These are phyloP conservation scores for Sporothrix dimorphospora DNA, from an alignment of 2,329 filamentous ascomycete genomes.

Conservation along the genomic window DNA sequence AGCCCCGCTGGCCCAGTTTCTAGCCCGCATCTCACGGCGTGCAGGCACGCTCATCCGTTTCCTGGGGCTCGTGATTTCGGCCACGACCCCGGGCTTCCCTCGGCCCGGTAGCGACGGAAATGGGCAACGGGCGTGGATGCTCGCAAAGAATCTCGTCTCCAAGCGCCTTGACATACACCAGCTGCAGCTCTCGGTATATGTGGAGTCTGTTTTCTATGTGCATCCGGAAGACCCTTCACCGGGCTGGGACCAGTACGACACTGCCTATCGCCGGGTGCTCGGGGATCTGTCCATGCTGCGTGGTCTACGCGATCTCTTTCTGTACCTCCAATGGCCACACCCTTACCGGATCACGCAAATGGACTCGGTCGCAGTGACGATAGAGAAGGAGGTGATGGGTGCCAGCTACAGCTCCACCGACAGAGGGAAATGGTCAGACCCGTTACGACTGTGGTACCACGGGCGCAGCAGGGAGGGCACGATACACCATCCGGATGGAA, in stretches of 20 bases:
- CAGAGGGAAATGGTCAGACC: neutral
- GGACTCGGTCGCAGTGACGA: neutral
- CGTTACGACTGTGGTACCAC: neutral
- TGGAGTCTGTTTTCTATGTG: neutral
- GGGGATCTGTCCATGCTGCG: neutral
- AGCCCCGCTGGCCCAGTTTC: neutral
- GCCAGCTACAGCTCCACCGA: neutral
- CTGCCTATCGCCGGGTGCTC: neutral
- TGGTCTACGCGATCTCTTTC: neutral
- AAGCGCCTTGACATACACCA: neutral
- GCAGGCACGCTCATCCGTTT: neutral
- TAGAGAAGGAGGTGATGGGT: neutral
- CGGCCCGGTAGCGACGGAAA: neutral
- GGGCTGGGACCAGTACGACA: neutral
- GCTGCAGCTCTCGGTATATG: constrained; percentile 9
- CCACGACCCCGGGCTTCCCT: too few species aligned
- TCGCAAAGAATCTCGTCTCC: neutral
- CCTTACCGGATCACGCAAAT: neutral
- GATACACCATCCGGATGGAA: neutral
- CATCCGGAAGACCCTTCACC: neutral
- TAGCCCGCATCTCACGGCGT: neutral
- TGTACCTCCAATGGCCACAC: constrained; percentile 6
- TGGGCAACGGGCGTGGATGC: neutral
- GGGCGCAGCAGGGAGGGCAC: neutral
- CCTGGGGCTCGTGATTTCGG: neutral